Evolutionary conservation across 306 rosid genomes (phyloP).

Genomic region (Lagenaria siceraria): DNA sequence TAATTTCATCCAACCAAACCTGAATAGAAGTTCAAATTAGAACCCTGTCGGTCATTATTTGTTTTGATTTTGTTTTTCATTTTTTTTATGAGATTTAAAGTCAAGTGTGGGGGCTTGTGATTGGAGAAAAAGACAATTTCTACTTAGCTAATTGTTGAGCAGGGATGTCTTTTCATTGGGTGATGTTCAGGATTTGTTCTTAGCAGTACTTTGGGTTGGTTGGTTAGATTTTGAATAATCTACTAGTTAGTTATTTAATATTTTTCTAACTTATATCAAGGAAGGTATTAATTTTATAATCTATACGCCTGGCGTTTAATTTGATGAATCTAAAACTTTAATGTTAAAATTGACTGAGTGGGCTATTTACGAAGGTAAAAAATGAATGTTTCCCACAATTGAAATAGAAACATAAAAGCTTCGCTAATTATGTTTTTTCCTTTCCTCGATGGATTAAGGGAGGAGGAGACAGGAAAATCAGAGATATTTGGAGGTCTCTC

Average conservation of each 20-base stretch:
- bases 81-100: neutral
- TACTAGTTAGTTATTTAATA: neutral
- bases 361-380: neutral
- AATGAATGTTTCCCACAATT: neutral
- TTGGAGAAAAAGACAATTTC: neutral
- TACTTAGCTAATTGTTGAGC: neutral
- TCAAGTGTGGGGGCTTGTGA: neutral
- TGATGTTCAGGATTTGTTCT: neutral
- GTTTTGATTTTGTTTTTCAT: neutral
- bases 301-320: neutral
- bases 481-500: slow-evolving; percentile 7
- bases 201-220: neutral
- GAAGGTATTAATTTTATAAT: neutral
- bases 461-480: neutral
- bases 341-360: neutral
- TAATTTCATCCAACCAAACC: neutral
- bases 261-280: neutral
- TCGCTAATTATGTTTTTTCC: neutral
- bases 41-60: neutral
- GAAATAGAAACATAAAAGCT: neutral
- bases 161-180: neutral
- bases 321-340: neutral
- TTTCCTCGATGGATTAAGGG: slow-evolving; percentile 1
- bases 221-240: neutral
- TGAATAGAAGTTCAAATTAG: neutral